Evolutionary conservation across 2,329 filamentous ascomycete genomes (phyloP), one percentile per base, ranked within the genome.

Genomic region (Pezicula neosporulosa): DNA sequence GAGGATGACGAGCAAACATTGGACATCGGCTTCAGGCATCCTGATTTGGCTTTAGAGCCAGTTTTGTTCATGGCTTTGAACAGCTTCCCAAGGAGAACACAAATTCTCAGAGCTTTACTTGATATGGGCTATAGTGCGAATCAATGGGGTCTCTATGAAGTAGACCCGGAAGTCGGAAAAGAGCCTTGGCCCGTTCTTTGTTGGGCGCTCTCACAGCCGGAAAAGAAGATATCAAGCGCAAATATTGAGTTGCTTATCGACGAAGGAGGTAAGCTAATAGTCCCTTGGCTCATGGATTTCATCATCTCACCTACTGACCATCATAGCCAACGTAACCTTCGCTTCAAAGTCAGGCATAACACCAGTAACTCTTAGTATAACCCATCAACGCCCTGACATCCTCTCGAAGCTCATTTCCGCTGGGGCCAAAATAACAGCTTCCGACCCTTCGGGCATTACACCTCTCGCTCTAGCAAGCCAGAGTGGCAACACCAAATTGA

Each of bases 181-280:
- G 83, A 87, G 62, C 69, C 73, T 9, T 72, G 83, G 39, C 79
- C 79, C 2, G 68, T 84, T 2, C 68, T 87, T 5, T 68, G 78
- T 44, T 87, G 83, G 83, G 77, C 81, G 0, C 70, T 87, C 48
- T 68, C 80, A 6, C 83, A 87, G 57, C 81, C 83, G 0, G 80
- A 86, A 56, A 86, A 86, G 65, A 77, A 76, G 54, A 75, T 87
- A 41, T 85, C 82, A 64, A 81, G 75, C 33, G 65, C 71, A 2
- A 70, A 85, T 42, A 79, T 87, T 53, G 72, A 78, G 55, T 66
- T 82, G 38, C 69, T 88, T n/a, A 67, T 87, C 19, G 69, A 73
- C 44, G 58, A 56, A 24, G 73, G 73, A 48, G 61, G 66, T 68
- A 58, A 53, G 58, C 48, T 51, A 18, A 19, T 4, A 35, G 45